Base-by-base conservation (phyloP, 495 filamentous ascomycete species). In the Bathelium albidoporum region DNA sequence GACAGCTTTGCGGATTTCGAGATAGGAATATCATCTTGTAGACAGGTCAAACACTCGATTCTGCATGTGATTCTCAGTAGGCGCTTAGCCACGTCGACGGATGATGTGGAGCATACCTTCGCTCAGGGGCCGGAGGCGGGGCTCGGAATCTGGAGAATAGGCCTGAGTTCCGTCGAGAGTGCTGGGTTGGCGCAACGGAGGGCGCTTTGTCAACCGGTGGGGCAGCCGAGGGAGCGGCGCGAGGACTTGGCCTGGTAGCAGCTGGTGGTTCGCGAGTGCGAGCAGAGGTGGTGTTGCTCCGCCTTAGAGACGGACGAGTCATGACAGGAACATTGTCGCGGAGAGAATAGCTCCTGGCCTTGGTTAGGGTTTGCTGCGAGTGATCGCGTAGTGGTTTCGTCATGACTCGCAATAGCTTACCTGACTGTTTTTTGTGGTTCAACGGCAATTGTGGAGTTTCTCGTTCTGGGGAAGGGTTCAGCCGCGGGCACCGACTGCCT, bases 11-110 rank as follows among this genome's bases (percentile, higher is more conserved):
- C 85, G 24, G 83, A 81, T 73, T 84, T 81, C 59, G 77, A 76
- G 44, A 77, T 68, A 1, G 84, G 82, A 2, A 84, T 70, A 62
- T 85, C 82, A 59, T 87, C 81, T 36, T 84, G 81, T 68, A 85
- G 72, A 73, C 89, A 94, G 28, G 81, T 83, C 20, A 90, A 72
- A 63, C 89, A 93, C 69, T 85, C 79, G 32, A 85, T 55, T 29
- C 49, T 55, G 16, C 22, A 20, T n/a, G 49, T 7, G 22, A 29
- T 55, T 55, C 5, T 55, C 49, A 55, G 49, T 29, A 28, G 9
- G 9, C 24, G 49, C 49, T 24, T 28, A 29, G 5, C 22, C 11
- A 29, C 24, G 7, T n/a, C 5, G 49, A 16, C 16, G 5, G 20
- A 12, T 28, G 9, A 55, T 3, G 16, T 29, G 20, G 20, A 28